These are phyloP conservation scores for Mycena vitilis DNA, from an alignment of 768 basidiomycete genomes.

Conservation along the genomic window DNA sequence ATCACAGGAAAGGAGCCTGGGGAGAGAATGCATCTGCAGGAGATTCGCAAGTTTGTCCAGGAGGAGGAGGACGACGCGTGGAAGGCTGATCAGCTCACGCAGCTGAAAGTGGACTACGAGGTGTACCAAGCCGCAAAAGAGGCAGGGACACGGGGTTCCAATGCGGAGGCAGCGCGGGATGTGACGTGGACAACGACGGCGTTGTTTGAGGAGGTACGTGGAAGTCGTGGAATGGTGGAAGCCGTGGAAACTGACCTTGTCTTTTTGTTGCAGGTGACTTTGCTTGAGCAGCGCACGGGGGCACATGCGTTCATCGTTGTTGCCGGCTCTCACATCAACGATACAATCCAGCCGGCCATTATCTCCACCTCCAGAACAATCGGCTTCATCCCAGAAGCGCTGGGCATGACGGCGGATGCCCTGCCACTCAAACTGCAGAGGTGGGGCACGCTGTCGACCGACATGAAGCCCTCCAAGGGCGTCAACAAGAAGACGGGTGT, in stretches of 20 bases:
- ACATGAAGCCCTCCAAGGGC: too few relatives aligned
- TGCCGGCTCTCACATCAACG: too few relatives aligned
- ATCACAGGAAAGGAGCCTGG: too few relatives aligned
- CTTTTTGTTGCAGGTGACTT: not conserved
- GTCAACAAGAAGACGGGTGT: too few relatives aligned
- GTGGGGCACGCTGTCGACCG: too few relatives aligned
- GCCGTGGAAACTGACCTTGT: not conserved
- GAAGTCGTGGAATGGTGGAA: not conserved
- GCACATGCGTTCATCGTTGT: not conserved
- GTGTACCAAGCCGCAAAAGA: not conserved
- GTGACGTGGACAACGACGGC: not conserved
- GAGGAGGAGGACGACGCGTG: not conserved
- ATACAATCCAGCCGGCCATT: too few relatives aligned
- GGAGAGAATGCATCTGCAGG: not conserved
- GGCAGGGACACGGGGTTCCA: not conserved
- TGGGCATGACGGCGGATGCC: too few relatives aligned
- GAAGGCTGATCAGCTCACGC: not conserved
- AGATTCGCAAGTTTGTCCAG: not conserved
- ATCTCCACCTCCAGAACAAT: too few relatives aligned
- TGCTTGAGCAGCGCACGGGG: not conserved
- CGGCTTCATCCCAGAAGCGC: too few relatives aligned
- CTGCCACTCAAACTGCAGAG: too few relatives aligned
- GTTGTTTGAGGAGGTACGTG: not conserved
- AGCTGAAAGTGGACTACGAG: not conserved
- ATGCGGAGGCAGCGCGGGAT: not conserved